A percentile compares a stretch with the other conserved stretches of the same genome.
These are phyloP conservation scores for Dichotomopilus funicola DNA, from an alignment of 2,329 filamentous ascomycete species.

Conservation along the genomic window DNA sequence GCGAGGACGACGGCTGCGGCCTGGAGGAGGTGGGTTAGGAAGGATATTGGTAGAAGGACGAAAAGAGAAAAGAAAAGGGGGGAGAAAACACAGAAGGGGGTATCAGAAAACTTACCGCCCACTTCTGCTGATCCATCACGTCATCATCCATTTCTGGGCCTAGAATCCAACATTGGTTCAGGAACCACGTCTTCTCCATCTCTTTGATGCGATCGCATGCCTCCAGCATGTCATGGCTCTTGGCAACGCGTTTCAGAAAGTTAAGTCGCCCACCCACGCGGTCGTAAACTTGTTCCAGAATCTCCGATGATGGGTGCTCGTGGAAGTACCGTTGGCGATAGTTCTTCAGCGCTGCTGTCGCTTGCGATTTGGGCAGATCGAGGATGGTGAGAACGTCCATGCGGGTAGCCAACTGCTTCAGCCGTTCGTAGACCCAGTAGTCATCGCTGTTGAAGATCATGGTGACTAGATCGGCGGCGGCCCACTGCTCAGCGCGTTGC, in stretches of 20 bases:
- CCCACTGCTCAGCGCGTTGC: constrained; percentile 94
- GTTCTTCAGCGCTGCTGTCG: constrained; percentile 66
- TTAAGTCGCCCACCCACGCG: constrained; percentile 81
- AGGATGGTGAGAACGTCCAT: constrained; percentile 88
- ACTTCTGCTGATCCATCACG: constrained; percentile 73
- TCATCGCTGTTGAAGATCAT: constrained; percentile 95
- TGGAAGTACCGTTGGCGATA: constrained; percentile 76
- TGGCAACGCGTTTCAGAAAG: constrained; percentile 86
- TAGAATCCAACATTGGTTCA: constrained; percentile 70
- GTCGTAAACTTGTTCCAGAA: constrained; percentile 75
- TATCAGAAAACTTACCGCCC: constrained; percentile 58
- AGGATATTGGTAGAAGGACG: not conserved
- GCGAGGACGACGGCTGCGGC: constrained; percentile 92
- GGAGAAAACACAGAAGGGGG: not conserved
- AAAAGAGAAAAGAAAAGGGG: not conserved
- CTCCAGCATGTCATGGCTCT: constrained; percentile 68
- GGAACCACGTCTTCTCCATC: constrained; percentile 68
- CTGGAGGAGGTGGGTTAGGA: constrained; percentile 32
- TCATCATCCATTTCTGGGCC: constrained; percentile 64
- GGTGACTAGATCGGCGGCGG: constrained; percentile 82
- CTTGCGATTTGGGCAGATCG: constrained; percentile 73
- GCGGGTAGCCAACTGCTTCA: constrained; percentile 86
- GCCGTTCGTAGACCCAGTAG: constrained; percentile 94
- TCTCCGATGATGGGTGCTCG: constrained; percentile 47
- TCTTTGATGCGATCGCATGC: constrained; percentile 64